These are phyloP conservation scores for Lantana camara DNA, from an alignment of 257 asterid genomes.

Conservation along the genomic window DNA sequence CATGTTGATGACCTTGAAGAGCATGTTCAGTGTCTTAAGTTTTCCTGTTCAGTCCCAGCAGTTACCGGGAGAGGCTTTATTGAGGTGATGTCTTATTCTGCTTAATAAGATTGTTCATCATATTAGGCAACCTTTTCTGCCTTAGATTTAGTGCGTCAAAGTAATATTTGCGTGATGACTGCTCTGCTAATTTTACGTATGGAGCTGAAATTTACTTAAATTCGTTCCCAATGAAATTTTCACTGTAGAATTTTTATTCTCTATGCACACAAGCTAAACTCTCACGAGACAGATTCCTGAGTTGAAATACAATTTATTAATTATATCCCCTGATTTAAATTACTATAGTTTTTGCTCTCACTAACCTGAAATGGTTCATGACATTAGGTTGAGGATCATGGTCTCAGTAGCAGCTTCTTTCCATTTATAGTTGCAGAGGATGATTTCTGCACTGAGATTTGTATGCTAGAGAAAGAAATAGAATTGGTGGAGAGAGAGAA, in stretches of 20 bases:
- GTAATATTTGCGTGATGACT: conserved; percentile 2
- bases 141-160: conserved; percentile 19
- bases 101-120: conserved; percentile 3
- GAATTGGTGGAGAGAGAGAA: conserved; percentile 43
- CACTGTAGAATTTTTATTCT: not conserved
- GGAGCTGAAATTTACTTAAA: not conserved
- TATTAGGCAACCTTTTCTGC: conserved; percentile 2
- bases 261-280: not conserved
- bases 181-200: conserved; percentile 9
- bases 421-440: conserved; percentile 75
- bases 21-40: conserved; percentile 44
- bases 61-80: conserved; percentile 74
- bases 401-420: conserved; percentile 67
- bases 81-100: conserved; percentile 47
- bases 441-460: conserved; percentile 69
- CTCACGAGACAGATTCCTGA: not conserved
- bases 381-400: conserved; percentile 65
- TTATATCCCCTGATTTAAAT: not conserved
- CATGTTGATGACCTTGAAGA: conserved; percentile 36
- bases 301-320: not conserved
- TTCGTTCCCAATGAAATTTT: not conserved
- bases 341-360: conserved; percentile 13
- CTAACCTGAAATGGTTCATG: conserved; percentile 14
- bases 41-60: conserved; percentile 56
- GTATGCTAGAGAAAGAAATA: conserved; percentile 69